Evolutionary conservation across 1,284 basidiomycete species (phyloP), one percentile per base, ranked within the genome.

Genomic region (Mycena citricolor): DNA sequence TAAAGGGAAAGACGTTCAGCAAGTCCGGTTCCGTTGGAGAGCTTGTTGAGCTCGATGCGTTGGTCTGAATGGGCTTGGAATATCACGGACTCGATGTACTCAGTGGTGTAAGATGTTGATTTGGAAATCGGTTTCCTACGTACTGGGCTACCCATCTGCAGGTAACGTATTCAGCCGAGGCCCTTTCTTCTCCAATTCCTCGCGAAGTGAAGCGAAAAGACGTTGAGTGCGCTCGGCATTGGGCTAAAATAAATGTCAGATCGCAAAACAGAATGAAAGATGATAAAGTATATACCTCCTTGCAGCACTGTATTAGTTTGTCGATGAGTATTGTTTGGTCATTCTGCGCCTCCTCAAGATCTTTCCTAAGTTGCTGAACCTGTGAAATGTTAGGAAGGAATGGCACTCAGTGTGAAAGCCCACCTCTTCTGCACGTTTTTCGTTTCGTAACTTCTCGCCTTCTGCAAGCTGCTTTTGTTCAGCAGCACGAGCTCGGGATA

Each of bases 381-480:
- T 88, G 56, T 28, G 39, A 39, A 39, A 52, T 30, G 35, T 39
- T 22, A 45, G 32, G 29, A 31, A 25, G 39, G 39, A 45, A 45
- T 48, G 40, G 54, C 42, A 31, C 8, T 39, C 46, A 47, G 42
- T 56, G 34, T 39, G 37, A 48, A 44, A 43, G 47, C 61, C 55
- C 64, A 84, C 86, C 74, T 88, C 84, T 51, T 86, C 82, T 33
- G 88, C 84, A 19, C 69, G 66, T 59, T 75, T 85, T 47, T 81
- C 79, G n/a, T 78, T 77, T 42, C 81, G 75, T 40, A 57, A 51
- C 60, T 81, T 84, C 61, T 89, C 86, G 25, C 77, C 76, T 39
- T 89, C 84, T 11, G 81, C 80, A 28, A 89, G 69, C 57, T 89
- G 84, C 59, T 83, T 86, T 62, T 90, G 86, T 57, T 90, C 88